Base-by-base conservation (phyloP, 345 rosid species). In the Eucalyptus erythrocorys region DNA sequence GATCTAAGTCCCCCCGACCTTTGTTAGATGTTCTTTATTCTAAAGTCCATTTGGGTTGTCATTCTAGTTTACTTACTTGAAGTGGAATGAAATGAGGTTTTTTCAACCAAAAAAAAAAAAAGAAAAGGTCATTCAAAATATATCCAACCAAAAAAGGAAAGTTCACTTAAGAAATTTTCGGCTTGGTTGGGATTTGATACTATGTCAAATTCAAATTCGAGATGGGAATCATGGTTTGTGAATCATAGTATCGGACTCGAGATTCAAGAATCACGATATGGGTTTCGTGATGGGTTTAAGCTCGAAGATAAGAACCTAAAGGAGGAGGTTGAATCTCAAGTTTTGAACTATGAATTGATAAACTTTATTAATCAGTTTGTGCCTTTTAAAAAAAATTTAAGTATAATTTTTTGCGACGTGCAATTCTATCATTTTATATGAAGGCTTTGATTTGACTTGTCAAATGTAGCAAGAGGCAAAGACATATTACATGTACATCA, bases 401-500 rank as follows among this genome's bases (percentile, higher is more conserved):
- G 79, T 15, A 32, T 4, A 13, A 64, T 7, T 66, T 68, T 68
- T n/a, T 6, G 1, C 10, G 0, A 15, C 4, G 3, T 68, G 10
- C 10, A 32, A 14, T 68, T 68, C 6, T 4, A 32, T 71, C 26
- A 21, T 11, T 71, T 37, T 71, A 10, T 19, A 5, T 3, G 26
- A 19, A 19, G 13, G 22, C 24, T 34, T 71, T 0, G 13, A 34
- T 19, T 71, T 71, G 6, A 71, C 45, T 9, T 71, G 13, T 71
- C 26, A 34, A 34, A 34, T 34, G 12, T 17, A 34, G 10, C 13
- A 2, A 68, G 24, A 16, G 6, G 3, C 21, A 26, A 15, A 34
- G 4, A 7, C 4, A 1, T 19, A 9, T 66, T 16, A 32, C 21
- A 16, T 5, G 13, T 19, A 16, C 1, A 1, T 68, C 2, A 4